These are phyloP conservation scores for Mycena vulgaris DNA, from an alignment of 768 basidiomycete genomes.

Conservation along the genomic window DNA sequence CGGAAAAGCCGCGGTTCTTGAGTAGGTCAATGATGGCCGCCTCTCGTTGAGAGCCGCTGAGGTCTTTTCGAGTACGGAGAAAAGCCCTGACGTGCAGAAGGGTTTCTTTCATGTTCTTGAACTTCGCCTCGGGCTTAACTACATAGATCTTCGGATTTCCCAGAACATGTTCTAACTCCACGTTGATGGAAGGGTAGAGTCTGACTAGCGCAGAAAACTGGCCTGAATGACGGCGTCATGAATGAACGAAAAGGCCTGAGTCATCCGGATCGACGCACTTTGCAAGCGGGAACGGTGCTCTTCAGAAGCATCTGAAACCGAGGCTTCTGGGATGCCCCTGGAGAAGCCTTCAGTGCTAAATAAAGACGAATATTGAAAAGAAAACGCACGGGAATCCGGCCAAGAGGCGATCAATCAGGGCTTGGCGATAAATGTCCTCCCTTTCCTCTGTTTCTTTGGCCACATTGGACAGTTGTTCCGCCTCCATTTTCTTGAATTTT, in stretches of 20 bases:
- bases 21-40: background rate
- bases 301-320: background rate
- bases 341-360: background rate
- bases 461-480: background rate
- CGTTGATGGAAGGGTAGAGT: background rate
- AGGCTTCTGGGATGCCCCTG: background rate
- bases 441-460: background rate
- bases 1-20: background rate
- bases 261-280: background rate
- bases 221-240: background rate
- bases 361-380: background rate
- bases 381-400: constrained; percentile 12
- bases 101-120: constrained; percentile 9
- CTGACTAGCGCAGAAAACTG: background rate
- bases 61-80: constrained; percentile 1
- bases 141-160: no score
- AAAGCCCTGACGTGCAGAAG: constrained; percentile 12
- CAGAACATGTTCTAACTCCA: background rate
- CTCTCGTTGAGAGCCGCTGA: constrained; percentile 4
- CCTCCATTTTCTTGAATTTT: background rate
- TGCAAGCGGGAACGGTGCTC: background rate
- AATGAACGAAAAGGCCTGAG: background rate
- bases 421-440: background rate
- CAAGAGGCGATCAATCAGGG: background rate
- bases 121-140: background rate